Percentiles rank a stretch among this genome's conserved stretches.
Conservation (phyloP, 192 early-diverging fungal genomes). For the Spizellomyces sp. region DNA sequence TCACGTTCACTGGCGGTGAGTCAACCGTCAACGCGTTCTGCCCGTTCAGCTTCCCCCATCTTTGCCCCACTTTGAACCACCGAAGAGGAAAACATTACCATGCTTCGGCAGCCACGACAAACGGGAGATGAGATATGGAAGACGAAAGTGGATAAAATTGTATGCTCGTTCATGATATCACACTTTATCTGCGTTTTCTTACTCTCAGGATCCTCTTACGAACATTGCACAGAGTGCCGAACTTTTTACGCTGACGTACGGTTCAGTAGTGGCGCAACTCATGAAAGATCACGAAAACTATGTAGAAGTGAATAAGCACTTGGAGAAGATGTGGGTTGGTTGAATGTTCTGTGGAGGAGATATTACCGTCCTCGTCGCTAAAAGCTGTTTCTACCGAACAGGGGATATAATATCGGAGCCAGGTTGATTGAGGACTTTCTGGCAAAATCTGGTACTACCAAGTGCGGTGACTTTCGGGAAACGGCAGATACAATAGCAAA, state of each 20-base stretch:
- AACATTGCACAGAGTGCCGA: constrained; percentile 68
- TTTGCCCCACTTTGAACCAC: not conserved
- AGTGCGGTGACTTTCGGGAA: constrained; percentile 87
- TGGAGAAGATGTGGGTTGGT: constrained; percentile 90
- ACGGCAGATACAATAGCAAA: constrained; percentile 96
- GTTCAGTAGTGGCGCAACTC: constrained; percentile 92
- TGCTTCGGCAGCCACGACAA: constrained; percentile 31
- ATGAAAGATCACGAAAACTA: constrained; percentile 94
- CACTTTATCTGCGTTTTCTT: not conserved
- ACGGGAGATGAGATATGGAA: constrained; percentile 95
- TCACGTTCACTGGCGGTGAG: too few species aligned
- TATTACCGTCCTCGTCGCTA: not conserved
- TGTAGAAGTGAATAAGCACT: constrained; percentile 88
- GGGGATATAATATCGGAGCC: constrained; percentile 97
- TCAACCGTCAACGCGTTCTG: too few species aligned
- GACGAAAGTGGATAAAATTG: constrained; percentile 92
- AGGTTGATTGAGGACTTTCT: constrained; percentile 96
- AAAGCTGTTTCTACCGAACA: constrained; percentile 25
- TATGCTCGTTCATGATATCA: constrained; percentile 40
- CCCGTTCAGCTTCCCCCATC: too few species aligned
- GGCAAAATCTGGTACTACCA: constrained; percentile 72
- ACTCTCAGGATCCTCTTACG: too few species aligned
- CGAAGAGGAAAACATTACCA: not conserved
- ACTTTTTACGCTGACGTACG: constrained; percentile 97
- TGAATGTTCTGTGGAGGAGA: constrained; percentile 4